Evolutionary conservation across 192 early-diverging fungal species (phyloP).

Genomic region (Oehlia diaphana): DNA sequence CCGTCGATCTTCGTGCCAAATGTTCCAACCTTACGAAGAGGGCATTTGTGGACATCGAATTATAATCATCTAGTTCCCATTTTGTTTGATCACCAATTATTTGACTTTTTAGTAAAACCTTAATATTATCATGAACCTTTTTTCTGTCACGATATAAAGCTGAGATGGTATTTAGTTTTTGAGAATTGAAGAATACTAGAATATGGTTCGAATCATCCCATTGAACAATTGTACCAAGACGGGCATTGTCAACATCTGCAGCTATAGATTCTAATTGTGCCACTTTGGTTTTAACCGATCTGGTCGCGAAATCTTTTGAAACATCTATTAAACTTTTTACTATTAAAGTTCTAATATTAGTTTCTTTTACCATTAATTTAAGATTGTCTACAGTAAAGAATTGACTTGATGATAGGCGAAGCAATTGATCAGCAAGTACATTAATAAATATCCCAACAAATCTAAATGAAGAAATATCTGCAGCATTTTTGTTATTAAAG

Average conservation of each 20-base stretch:
- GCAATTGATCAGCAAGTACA: constrained; percentile 33
- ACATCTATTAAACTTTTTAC: neutral
- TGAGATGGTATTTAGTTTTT: neutral
- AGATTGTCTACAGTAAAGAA: constrained; percentile 28
- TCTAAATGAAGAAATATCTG: constrained; percentile 16
- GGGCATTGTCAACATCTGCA: neutral
- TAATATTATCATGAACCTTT: neutral
- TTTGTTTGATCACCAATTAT: neutral
- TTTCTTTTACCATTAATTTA: constrained; percentile 13
- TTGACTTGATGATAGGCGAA: constrained; percentile 27
- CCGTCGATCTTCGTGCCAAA: constrained; percentile 13
- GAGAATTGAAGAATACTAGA: constrained; percentile 15
- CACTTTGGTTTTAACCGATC: neutral
- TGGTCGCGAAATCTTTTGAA: constrained; percentile 9
- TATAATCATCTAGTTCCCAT: neutral
- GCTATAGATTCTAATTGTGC: neutral
- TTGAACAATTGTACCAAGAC: neutral
- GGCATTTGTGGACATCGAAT: neutral
- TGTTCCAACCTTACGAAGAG: neutral
- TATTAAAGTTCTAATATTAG: constrained; percentile 1
- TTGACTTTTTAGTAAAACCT: neutral
- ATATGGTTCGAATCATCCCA: neutral
- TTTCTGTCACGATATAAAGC: constrained; percentile 7
- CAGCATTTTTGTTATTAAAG: constrained; percentile 3
- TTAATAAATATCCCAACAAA: constrained; percentile 31